A percentile compares a stretch with the other conserved stretches of the same genome.
Conservation (phyloP, 805 yeast genomes). For the Trichomonascus vanleenenianus region DNA sequence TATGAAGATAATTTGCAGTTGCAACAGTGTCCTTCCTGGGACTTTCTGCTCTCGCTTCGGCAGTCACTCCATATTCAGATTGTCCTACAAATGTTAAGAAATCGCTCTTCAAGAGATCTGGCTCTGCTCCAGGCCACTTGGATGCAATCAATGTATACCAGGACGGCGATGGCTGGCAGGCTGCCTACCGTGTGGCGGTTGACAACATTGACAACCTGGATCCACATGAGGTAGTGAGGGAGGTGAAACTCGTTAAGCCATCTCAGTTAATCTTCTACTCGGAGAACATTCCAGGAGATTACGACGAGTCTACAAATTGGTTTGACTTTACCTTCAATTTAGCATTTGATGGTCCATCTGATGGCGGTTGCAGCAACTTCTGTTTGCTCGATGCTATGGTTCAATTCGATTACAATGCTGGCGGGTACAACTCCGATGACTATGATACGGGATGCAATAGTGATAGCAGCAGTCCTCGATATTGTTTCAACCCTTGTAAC, state of each 20-base stretch:
- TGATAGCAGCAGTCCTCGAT: not conserved
- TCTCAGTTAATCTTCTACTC: not conserved
- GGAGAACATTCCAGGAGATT: not conserved
- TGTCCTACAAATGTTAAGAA: no score
- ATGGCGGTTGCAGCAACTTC: not conserved
- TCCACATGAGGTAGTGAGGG: not conserved
- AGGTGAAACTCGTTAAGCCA: not conserved
- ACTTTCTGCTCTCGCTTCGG: no score
- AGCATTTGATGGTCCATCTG: not conserved
- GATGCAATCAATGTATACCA: not conserved
- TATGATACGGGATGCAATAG: constrained; percentile 1
- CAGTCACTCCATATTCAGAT: no score
- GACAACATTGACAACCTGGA: constrained; percentile 1
- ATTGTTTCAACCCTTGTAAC: not conserved
- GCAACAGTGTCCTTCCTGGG: no score
- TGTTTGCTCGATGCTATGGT: not conserved
- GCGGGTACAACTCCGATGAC: not conserved
- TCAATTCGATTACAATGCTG: not conserved
- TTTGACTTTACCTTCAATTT: not conserved
- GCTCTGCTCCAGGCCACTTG: not conserved
- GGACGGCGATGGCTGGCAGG: not conserved
- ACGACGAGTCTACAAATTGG: not conserved
- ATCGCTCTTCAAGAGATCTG: no score
- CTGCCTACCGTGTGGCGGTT: not conserved
- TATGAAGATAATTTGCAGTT: no score